Evolutionary conservation across 1,284 basidiomycete genomes (phyloP).

Genomic region (Leccinum pachyderme): DNA sequence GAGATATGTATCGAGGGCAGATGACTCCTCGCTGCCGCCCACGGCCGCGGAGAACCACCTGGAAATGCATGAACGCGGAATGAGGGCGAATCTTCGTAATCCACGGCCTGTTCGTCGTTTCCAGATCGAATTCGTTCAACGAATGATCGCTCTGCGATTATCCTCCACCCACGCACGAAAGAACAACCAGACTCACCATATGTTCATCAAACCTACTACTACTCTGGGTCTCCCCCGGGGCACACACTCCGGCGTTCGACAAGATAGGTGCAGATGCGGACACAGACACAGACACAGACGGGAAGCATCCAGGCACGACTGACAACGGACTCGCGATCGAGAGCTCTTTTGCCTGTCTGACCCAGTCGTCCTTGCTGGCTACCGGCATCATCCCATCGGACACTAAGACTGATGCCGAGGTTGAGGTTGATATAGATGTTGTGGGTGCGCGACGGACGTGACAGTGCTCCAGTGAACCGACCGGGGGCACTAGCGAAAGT

Average conservation of each 20-base stretch:
- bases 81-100: constrained; percentile 19
- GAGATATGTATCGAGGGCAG: constrained; percentile 29
- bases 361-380: constrained; percentile 60
- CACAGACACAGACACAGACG: neutral
- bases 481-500: constrained; percentile 41
- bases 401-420: neutral
- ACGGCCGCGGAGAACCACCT: constrained; percentile 12
- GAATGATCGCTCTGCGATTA: neutral
- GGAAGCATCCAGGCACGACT: constrained; percentile 11
- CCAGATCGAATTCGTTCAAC: neutral
- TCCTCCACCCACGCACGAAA: neutral
- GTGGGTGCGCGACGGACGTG: neutral
- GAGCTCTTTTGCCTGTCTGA: constrained; percentile 57
- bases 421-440: neutral
- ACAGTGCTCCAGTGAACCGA: neutral
- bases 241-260: neutral
- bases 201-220: constrained; percentile 24
- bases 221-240: constrained; percentile 6
- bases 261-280: neutral
- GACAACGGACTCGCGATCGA: constrained; percentile 54
- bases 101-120: constrained; percentile 20
- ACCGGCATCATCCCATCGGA: constrained; percentile 15
- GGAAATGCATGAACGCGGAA: constrained; percentile 13
- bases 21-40: constrained; percentile 15
- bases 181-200: constrained; percentile 19